A percentile compares a stretch with the other conserved stretches of the same genome.
Evolutionary conservation across 495 filamentous ascomycete genomes (phyloP).

Genomic region (Penicillium egyptiacum): DNA sequence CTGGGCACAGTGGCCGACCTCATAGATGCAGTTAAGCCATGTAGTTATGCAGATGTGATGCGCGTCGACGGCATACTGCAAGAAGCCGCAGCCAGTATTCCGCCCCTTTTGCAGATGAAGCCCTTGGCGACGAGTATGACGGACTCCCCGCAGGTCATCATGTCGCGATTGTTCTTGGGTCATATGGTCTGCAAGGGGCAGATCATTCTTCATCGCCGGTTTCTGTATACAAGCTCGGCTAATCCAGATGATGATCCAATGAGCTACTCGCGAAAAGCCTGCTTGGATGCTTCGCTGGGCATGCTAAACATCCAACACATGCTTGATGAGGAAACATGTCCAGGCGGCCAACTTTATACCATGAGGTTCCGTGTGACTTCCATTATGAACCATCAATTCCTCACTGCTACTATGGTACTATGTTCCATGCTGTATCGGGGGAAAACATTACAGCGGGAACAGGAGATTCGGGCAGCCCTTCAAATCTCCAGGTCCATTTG

Average conservation of each 20-base stretch:
- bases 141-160: constrained; percentile 40
- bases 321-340: constrained; percentile 30
- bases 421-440: constrained; percentile 42
- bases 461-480: constrained; percentile 26
- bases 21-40: constrained; percentile 24
- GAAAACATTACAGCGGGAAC: constrained; percentile 10
- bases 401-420: constrained; percentile 52
- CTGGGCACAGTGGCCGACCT: constrained; percentile 35
- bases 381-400: constrained; percentile 29
- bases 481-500: constrained; percentile 22
- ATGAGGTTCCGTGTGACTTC: constrained; percentile 27
- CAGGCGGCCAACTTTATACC: constrained; percentile 28
- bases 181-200: constrained; percentile 39
- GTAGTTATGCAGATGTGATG: constrained; percentile 37
- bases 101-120: constrained; percentile 22
- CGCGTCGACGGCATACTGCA: constrained; percentile 35
- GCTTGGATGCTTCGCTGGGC: constrained; percentile 24
- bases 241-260: constrained; percentile 19
- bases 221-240: constrained; percentile 25
- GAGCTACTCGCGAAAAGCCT: constrained; percentile 22
- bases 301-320: constrained; percentile 24
- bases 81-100: constrained; percentile 29
- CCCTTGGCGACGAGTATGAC: constrained; percentile 36
- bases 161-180: constrained; percentile 34
- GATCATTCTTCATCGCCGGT: constrained; percentile 40